A percentile compares a stretch with the other conserved stretches of the same genome.
Conservation (phyloP, 2,329 filamentous ascomycete species). For the Diplodia intermedia region DNA sequence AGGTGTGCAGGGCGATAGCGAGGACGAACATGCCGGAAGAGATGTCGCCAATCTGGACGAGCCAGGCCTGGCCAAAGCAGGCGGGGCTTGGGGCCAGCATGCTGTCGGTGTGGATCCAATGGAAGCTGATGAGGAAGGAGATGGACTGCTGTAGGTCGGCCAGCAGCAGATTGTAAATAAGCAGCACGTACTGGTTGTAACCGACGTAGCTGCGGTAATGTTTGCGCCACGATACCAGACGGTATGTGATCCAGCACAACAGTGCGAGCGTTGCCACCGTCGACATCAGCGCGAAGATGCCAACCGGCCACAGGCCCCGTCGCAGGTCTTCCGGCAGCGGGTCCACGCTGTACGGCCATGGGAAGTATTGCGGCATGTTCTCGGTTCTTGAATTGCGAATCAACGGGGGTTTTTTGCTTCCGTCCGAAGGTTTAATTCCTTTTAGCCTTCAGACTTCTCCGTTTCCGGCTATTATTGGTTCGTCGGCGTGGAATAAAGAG, state of each 20-base stretch:
- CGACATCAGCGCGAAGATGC: conserved; percentile 56
- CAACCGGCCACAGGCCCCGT: conserved; percentile 56
- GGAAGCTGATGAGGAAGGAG: conserved; percentile 57
- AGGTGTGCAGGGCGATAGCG: conserved; percentile 63
- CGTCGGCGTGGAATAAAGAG: neutral
- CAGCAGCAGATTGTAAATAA: conserved; percentile 61
- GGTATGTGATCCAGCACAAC: conserved; percentile 58
- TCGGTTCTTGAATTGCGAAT: neutral
- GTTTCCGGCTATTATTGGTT: neutral
- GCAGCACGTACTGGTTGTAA: conserved; percentile 62
- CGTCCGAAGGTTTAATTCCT: too few relatives aligned
- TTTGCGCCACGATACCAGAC: conserved; percentile 58
- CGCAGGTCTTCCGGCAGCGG: conserved; percentile 42
- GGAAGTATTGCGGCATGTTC: conserved; percentile 33
- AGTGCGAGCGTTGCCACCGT: conserved; percentile 53
- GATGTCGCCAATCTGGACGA: conserved; percentile 61
- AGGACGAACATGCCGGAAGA: conserved; percentile 61
- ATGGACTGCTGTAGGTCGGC: conserved; percentile 62
- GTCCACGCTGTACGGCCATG: conserved; percentile 44
- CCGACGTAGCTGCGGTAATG: conserved; percentile 58
- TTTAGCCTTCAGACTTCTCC: neutral
- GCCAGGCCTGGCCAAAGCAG: conserved; percentile 60
- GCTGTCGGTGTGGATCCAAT: conserved; percentile 55
- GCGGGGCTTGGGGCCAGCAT: conserved; percentile 54
- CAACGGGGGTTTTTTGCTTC: too few relatives aligned